Base-by-base conservation (phyloP, 805 yeast species). In the Candida cerambycidarum region DNA sequence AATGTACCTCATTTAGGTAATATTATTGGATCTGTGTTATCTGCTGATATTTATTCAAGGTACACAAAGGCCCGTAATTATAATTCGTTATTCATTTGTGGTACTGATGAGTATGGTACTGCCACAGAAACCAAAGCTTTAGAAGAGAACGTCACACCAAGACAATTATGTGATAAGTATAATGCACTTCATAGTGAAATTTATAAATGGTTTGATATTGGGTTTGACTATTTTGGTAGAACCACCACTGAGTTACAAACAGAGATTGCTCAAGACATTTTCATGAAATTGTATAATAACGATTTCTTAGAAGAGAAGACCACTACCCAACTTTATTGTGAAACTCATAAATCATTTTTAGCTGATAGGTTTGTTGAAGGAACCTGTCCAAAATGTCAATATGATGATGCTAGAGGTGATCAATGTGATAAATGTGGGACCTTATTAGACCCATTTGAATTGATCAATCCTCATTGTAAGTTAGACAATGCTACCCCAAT, bases 91-190 rank as follows among this genome's bases (percentile, higher is more conserved):
- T 93, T 72, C 58, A 69, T 93, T 44, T 89, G 99, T 67, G 99
- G 99, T 69, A 93, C 99, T 29, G 99, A 93, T 63, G 99, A 93
- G 69, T 93, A 93, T 62, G 99, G 99, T 62, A 93, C 99, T 44
- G 99, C 99, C 36, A 93, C 99, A 12, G 99, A 93, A 67, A 93
- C 99, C 21, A 93, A 92, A 69, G 99, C 99, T 9, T 69, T 93
- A 39, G 98, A 92, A 63, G 99, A 93, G 59, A 82, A 85, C 32
- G 85, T 87, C 46, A 78, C 95, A 3, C 99, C 99, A 38, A 73
- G 79, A 55, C 84, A 89, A 61, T 74, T 93, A 55, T 93, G 98
- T 75, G 89, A 85, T 65, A 93, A 92, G 65, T 93, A 88, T 66
- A 85, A 89, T 65, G 75, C 76, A 46, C 76, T 93, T 52, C 99